These are phyloP conservation scores for Pichia rugopelliculosa DNA, from an alignment of 805 yeast species.

Conservation along the genomic window DNA sequence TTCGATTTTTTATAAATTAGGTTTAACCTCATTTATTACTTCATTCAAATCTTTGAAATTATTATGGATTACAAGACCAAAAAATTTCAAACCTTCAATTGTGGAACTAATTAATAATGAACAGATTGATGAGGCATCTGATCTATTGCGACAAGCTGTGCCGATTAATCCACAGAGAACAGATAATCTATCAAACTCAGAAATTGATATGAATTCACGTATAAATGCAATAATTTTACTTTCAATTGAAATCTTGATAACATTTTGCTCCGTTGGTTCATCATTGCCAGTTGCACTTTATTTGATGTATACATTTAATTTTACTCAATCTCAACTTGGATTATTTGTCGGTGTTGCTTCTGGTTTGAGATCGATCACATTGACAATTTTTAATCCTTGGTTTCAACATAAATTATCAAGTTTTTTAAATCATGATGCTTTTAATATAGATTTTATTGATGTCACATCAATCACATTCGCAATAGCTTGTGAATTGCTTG, in stretches of 20 bases:
- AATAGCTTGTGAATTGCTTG: slow-evolving; percentile 10
- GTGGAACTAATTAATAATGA: slow-evolving; percentile 5
- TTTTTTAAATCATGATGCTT: slow-evolving; percentile 28
- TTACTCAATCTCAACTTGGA: slow-evolving; percentile 52
- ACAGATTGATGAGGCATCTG: background rate
- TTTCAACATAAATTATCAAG: slow-evolving; percentile 32
- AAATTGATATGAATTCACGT: slow-evolving; percentile 30
- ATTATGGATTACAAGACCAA: slow-evolving; percentile 41
- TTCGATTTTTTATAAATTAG: slow-evolving; percentile 7
- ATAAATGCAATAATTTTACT: slow-evolving; percentile 44
- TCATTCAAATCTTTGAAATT: slow-evolving; percentile 30
- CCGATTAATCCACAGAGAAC: background rate
- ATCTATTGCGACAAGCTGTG: background rate
- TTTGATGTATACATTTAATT: slow-evolving; percentile 43
- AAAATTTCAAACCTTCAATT: slow-evolving; percentile 11
- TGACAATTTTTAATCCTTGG: slow-evolving; percentile 48
- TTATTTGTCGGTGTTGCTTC: slow-evolving; percentile 47
- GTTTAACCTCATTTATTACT: slow-evolving; percentile 8
- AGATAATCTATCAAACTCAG: background rate
- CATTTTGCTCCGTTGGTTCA: slow-evolving; percentile 34
- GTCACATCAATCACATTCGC: slow-evolving; percentile 10
- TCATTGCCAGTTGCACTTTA: slow-evolving; percentile 42
- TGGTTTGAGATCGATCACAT: slow-evolving; percentile 38
- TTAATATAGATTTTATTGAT: slow-evolving; percentile 43
- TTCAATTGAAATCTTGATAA: slow-evolving; percentile 36